These are phyloP conservation scores for Cercospora zeina DNA, from an alignment of 2,329 filamentous ascomycete species.

Conservation along the genomic window DNA sequence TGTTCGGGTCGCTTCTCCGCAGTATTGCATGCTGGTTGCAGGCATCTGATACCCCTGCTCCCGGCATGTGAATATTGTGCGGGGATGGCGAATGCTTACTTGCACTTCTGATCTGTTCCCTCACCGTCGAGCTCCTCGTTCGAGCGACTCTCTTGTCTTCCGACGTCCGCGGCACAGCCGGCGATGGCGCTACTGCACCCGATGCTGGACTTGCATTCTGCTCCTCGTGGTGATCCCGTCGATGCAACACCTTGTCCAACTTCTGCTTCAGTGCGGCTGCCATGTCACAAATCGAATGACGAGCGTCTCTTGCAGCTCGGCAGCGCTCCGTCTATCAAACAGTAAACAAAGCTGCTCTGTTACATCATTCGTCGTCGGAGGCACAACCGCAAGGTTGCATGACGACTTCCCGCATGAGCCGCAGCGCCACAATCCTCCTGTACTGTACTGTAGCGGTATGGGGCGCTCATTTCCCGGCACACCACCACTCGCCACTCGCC, in stretches of 20 bases:
- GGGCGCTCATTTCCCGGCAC: no score
- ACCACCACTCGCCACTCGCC: no score
- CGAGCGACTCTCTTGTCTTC: slow-evolving; percentile 16
- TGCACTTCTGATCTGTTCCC: slow-evolving; percentile 14
- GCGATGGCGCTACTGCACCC: neutral
- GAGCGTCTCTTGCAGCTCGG: neutral
- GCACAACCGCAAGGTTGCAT: slow-evolving; percentile 6
- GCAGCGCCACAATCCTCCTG: slow-evolving; percentile 9
- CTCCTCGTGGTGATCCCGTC: slow-evolving; percentile 13
- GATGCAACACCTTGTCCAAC: slow-evolving; percentile 22
- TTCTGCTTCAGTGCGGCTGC: slow-evolving; percentile 21
- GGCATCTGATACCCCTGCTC: neutral
- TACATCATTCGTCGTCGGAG: slow-evolving; percentile 15
- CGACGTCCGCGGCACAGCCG: slow-evolving; percentile 4
- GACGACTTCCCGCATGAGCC: slow-evolving; percentile 17
- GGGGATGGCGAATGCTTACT: slow-evolving; percentile 7
- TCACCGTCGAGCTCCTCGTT: slow-evolving; percentile 6
- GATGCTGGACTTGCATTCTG: neutral
- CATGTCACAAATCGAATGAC: slow-evolving; percentile 14
- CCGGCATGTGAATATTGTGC: slow-evolving; percentile 1
- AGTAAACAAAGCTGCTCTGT: slow-evolving; percentile 3
- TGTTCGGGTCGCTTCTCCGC: neutral
- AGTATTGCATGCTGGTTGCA: neutral
- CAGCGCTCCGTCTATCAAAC: neutral
- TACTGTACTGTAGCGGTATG: neutral